Evolutionary conservation across 2,329 filamentous ascomycete genomes (phyloP).

Genomic region (Rosellinia necatrix): DNA sequence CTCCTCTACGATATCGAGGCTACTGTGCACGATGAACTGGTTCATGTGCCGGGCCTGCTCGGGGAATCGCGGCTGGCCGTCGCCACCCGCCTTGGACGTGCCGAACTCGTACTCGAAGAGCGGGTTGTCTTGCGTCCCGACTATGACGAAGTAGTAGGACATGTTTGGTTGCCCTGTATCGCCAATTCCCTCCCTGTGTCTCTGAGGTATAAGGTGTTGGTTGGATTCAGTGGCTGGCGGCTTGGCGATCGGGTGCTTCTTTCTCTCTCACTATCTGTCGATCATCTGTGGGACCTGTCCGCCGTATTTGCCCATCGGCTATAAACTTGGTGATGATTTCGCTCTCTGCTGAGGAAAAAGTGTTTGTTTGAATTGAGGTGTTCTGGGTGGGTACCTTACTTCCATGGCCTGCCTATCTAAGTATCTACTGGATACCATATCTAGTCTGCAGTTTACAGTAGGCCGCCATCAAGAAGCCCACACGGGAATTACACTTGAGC

Average conservation of each 20-base stretch:
- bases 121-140: slow-evolving; percentile 93
- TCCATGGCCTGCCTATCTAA: too few relatives aligned
- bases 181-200: too few relatives aligned
- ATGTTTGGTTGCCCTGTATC: too few relatives aligned
- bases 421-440: too few relatives aligned
- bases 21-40: slow-evolving; percentile 95
- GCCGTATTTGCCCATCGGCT: not conserved
- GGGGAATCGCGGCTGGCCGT: slow-evolving; percentile 86
- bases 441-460: slow-evolving; percentile 14
- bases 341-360: not conserved
- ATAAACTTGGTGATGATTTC: not conserved
- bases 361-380: not conserved
- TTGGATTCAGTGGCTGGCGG: not conserved
- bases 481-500: too few relatives aligned
- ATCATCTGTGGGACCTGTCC: slow-evolving; percentile 29
- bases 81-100: slow-evolving; percentile 92
- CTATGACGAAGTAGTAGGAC: slow-evolving; percentile 98
- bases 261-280: slow-evolving; percentile 30
- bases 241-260: not conserved
- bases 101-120: slow-evolving; percentile 98
- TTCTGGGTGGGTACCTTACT: not conserved
- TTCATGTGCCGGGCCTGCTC: slow-evolving; percentile 92
- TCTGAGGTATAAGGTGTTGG: too few relatives aligned
- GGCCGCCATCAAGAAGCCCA: too few relatives aligned
- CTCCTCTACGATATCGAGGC: slow-evolving; percentile 93